Conservation (phyloP, 352 stramenopile genomes). For the Phytopythium delawarense region DNA sequence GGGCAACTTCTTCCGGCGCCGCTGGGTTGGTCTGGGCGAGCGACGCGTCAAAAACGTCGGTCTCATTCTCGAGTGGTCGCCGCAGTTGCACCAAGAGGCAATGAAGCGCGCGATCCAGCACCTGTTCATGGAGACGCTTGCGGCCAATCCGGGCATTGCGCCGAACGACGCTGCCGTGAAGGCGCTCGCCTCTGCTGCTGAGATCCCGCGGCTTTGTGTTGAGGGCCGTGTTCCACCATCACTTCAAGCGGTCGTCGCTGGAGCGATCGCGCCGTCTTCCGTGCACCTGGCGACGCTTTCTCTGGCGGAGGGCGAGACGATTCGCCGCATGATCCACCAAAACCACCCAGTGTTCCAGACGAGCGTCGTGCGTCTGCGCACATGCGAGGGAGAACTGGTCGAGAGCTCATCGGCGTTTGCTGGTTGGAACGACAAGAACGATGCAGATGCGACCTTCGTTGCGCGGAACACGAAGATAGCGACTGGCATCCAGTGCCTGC, state of each 20-base stretch:
- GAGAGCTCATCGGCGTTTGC: constrained; percentile 76
- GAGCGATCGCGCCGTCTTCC: constrained; percentile 29
- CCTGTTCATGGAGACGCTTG: constrained; percentile 55
- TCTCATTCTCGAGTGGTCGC: constrained; percentile 86
- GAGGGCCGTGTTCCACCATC: constrained; percentile 11
- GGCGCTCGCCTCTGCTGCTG: constrained; percentile 29
- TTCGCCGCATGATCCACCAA: constrained; percentile 95
- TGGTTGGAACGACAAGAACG: constrained; percentile 29
- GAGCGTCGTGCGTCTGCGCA: constrained; percentile 68
- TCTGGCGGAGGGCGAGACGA: constrained; percentile 96
- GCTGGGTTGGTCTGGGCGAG: constrained; percentile 85
- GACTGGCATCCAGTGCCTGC: constrained; percentile 85
- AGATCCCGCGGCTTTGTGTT: constrained; percentile 15
- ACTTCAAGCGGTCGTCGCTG: constrained; percentile 42
- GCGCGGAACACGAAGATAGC: constrained; percentile 28
- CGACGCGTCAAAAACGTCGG: constrained; percentile 88
- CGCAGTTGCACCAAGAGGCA: constrained; percentile 59
- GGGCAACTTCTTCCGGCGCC: constrained; percentile 87
- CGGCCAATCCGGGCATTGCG: constrained; percentile 19
- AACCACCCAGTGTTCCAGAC: constrained; percentile 70
- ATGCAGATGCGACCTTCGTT: not conserved
- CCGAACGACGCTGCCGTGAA: constrained; percentile 75
- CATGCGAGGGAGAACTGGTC: constrained; percentile 74
- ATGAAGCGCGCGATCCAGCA: constrained; percentile 68
- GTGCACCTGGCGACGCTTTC: constrained; percentile 95